phyloP scores from a whole-genome alignment of 2,329 filamentous ascomycete species.

The Pestalotiopsis sp. region DNA sequence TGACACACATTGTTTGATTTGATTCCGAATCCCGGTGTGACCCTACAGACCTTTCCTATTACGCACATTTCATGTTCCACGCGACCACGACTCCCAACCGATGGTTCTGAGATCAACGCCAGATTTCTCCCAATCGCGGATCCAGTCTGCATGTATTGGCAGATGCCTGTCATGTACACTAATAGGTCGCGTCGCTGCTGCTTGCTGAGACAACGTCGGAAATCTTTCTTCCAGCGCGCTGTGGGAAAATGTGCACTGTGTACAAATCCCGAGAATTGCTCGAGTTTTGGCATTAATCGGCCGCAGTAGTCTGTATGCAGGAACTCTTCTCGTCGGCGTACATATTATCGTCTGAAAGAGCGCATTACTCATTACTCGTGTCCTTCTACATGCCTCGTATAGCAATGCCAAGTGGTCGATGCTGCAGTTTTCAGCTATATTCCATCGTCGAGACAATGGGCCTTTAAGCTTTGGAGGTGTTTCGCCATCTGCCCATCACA shows the following conservation, averaged over 20 bases:
- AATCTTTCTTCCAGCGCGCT: background rate
- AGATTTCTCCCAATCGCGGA: background rate
- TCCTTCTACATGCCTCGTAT: background rate
- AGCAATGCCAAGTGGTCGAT: background rate
- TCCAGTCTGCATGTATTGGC: background rate
- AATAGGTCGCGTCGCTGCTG: background rate
- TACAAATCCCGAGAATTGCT: background rate
- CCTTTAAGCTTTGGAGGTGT: background rate
- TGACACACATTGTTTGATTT: conserved; percentile 6
- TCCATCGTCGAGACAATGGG: background rate
- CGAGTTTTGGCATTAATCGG: background rate
- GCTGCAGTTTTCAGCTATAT: background rate
- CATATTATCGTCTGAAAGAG: background rate
- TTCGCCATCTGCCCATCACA: background rate
- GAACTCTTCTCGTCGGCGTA: background rate
- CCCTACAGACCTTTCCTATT: conserved; percentile 2
- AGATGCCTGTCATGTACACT: background rate
- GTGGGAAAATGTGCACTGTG: background rate
- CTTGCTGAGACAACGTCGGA: background rate
- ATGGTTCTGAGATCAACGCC: conserved; percentile 1
- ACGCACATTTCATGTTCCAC: conserved; percentile 12
- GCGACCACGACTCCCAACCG: background rate
- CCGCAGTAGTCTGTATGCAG: background rate
- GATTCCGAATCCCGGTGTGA: conserved; percentile 1
- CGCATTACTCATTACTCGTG: background rate